Evolutionary conservation across 495 filamentous ascomycete species (phyloP), one percentile per base, ranked within the genome.

Genomic region (Bacidia gigantensis): DNA sequence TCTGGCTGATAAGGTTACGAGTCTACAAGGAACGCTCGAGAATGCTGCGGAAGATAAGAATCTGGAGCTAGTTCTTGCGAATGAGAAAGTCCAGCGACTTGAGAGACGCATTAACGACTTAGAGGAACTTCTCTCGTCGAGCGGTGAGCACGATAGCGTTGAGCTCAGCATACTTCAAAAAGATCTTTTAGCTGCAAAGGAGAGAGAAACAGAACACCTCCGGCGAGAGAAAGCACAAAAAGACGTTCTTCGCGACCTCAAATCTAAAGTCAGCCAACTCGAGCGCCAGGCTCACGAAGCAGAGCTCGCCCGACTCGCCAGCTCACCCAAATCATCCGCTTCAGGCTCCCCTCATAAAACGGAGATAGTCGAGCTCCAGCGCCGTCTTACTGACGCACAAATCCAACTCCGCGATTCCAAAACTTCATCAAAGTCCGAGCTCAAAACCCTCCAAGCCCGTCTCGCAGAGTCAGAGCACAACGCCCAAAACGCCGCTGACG

Each of bases 181-280:
- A 20, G 78, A 77, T 53, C 67, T 87, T 14, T 75, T 80, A 0
- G 74, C 77, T 48, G 76, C 79, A 26, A 73, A 80, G 11, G 76
- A 76, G 52, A 81, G 80, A 26, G 82, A 86, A 52, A 72, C 73
- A 42, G 73, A 77, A 24, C 67, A 78, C 54, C 64, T 82, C 9
- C 74, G 82, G 60, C 78, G 79, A 10, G 83, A 87, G 56, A 69
- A 72, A 17, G 62, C 75, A 12, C 77, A 80, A 38, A 82, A 80
- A 52, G 66, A 65, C 21, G 71, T 65, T 10, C 64, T 74, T 12
- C 76, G 76, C 40, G 68, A 66, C 23, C 72, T 77, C 51, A 76
- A 79, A 55, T 70, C 68, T 21, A 74, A 75, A 22, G 70, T 83
- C 29, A 64, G 65, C 23, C 65, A 73, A 29, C 68, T 86, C 3